Conservation (phyloP, 2,329 filamentous ascomycete genomes). For the Sporothrix globosa region DNA sequence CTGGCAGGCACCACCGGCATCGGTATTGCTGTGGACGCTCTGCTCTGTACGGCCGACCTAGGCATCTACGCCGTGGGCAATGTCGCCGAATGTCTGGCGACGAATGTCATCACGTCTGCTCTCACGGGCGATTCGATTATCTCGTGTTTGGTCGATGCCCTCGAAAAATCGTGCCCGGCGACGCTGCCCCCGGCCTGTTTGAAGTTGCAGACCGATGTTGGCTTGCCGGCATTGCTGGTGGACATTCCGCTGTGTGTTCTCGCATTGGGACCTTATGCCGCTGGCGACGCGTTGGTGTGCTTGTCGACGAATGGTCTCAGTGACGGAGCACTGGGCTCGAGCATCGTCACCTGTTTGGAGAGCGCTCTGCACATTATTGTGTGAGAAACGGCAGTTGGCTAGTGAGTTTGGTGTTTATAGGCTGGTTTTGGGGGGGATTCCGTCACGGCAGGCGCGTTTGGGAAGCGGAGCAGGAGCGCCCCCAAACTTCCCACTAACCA, state of each 20-base stretch:
- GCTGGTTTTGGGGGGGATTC: neutral
- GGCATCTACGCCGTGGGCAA: constrained; percentile 40
- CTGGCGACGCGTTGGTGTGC: constrained; percentile 28
- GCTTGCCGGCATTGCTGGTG: neutral
- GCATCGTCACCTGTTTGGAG: constrained; percentile 33
- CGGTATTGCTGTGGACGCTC: constrained; percentile 38
- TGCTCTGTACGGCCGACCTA: constrained; percentile 40
- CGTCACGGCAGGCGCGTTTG: constrained; percentile 10
- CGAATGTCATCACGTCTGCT: neutral
- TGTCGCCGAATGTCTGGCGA: constrained; percentile 28
- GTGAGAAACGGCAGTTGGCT: neutral
- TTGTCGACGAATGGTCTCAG: constrained; percentile 28
- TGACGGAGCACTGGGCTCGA: constrained; percentile 18
- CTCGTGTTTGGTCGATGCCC: constrained; percentile 28
- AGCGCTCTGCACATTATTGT: constrained; percentile 27
- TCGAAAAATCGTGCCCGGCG: constrained; percentile 31
- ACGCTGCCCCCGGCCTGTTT: constrained; percentile 33
- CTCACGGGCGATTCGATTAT: constrained; percentile 30
- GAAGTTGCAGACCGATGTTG: constrained; percentile 4
- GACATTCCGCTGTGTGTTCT: constrained; percentile 32
- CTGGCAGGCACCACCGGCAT: constrained; percentile 25
- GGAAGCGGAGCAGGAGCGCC: neutral
- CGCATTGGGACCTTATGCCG: constrained; percentile 32
- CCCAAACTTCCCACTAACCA: neutral
- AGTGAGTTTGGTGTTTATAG: neutral